Evolutionary conservation across 139 green algal species (phyloP).

Genomic region (Chlorella ohadii): DNA sequence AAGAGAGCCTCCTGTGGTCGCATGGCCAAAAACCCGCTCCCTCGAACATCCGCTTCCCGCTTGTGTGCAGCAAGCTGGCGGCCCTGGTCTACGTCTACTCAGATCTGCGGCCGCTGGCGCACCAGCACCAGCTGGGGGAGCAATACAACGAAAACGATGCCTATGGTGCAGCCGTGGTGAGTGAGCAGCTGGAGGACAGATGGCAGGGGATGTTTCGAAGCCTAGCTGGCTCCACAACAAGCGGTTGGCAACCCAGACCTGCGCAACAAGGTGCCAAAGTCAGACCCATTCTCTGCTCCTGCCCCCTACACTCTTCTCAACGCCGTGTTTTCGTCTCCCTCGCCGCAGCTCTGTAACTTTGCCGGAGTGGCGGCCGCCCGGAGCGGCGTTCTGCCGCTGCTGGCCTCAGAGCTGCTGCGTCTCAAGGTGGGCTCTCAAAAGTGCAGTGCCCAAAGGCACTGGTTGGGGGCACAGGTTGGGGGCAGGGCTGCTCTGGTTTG

Average conservation of each 20-base stretch:
- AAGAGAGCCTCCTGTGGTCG: too few species aligned
- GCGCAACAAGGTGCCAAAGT: too few species aligned
- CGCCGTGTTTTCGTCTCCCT: not conserved
- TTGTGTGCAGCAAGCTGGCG: slow-evolving; percentile 1
- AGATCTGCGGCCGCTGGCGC: not conserved
- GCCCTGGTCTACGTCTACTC: not conserved
- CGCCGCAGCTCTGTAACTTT: not conserved
- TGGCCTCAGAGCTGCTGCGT: not conserved
- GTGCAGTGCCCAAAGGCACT: too few species aligned
- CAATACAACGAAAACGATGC: not conserved
- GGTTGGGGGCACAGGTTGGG: too few species aligned
- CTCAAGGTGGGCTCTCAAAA: not conserved
- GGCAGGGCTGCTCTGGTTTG: too few species aligned
- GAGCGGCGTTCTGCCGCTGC: not conserved
- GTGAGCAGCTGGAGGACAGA: not conserved
- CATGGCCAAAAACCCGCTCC: not conserved
- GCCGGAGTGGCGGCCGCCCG: not conserved
- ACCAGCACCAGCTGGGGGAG: not conserved
- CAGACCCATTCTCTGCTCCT: too few species aligned
- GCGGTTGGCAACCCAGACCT: too few species aligned
- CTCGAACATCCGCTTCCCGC: not conserved
- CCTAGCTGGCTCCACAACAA: not conserved
- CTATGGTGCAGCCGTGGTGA: not conserved
- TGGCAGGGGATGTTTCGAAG: not conserved
- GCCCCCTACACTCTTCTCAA: not conserved